Conservation (phyloP, 768 basidiomycete species). For the Coprinopsis cinerea region DNA sequence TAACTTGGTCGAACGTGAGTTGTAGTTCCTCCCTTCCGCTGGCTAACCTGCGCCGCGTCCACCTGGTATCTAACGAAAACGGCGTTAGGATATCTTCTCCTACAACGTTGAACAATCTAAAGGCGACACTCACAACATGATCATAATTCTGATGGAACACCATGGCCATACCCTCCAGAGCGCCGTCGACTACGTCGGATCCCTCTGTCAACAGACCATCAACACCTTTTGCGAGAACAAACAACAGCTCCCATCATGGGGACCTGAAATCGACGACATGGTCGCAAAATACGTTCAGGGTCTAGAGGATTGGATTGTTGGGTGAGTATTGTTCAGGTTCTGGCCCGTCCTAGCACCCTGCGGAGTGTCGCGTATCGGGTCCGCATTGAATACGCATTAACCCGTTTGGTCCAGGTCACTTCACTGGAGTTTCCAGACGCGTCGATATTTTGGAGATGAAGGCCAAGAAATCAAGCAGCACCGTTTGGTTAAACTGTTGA, state of each 20-base stretch:
- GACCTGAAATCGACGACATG: constrained; percentile 50
- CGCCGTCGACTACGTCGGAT: constrained; percentile 60
- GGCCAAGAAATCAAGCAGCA: constrained; percentile 50
- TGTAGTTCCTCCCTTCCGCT: no score
- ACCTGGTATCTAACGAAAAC: no score
- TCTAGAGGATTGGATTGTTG: constrained; percentile 68
- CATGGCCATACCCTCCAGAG: constrained; percentile 52
- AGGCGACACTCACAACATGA: constrained; percentile 66
- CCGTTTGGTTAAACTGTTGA: constrained; percentile 47
- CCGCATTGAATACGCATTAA: background rate
- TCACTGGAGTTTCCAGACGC: constrained; percentile 68
- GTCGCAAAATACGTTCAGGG: constrained; percentile 55
- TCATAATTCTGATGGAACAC: constrained; percentile 61
- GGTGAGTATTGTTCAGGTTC: constrained; percentile 27
- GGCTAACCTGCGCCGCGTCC: constrained; percentile 4
- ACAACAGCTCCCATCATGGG: constrained; percentile 54
- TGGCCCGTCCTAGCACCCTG: background rate
- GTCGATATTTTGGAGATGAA: constrained; percentile 60
- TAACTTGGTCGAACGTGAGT: constrained; percentile 82
- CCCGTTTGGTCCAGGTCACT: constrained; percentile 32
- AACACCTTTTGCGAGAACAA: constrained; percentile 45
- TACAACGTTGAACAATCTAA: constrained; percentile 72
- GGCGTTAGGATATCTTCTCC: constrained; percentile 60
- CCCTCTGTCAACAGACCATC: constrained; percentile 51
- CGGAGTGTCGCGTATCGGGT: background rate